Base-by-base conservation (phyloP, 306 rosid species). In the Canavalia ensiformis region DNA sequence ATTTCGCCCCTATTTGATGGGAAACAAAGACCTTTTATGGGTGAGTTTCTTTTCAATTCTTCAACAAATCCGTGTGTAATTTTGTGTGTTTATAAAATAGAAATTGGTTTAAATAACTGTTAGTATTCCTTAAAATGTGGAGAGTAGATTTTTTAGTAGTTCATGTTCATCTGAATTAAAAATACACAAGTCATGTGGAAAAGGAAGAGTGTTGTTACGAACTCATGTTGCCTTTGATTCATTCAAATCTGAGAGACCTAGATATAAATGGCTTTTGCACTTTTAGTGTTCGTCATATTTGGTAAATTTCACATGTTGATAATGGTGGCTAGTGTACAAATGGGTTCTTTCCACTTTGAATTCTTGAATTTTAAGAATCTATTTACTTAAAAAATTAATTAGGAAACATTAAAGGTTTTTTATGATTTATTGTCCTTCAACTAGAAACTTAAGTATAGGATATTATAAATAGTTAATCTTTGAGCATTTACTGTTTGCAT, bases 281-380 rank as follows among this genome's bases (percentile, higher is more conserved):
- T 74, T 49, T 51, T 47, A 11, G 18, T 76, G 80, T 65, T 81
- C 28, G 54, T 74, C 33, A 33, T 18, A 18, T 31, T 72, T 25
- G 8, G 76, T 57, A 51, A 65, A 54, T 58, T 49, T 56, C 13
- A 49, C 77, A 59, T 57, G 84, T 44, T 73, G 65, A 74, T 78
- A 34, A 68, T 81, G n/a, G 49, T 65, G 72, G 13, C 12, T 72
- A 42, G 68, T 44, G 37, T 56, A 45, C 66, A 77, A 11, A 8
- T 81, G 44, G 35, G 59, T 69, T 85, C 72, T 30, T 70, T 77
- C 28, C 39, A 62, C 52, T n/a, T 30, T 46, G 57, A 62, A 30
- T 41, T 81, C 54, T 62, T 33, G 45, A 63, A 41, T 35, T 74
- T 51, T 70, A 39, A 39, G 42, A 42, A 68, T 50, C 52, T 60